A percentile compares a stretch with the other conserved stretches of the same genome.
phyloP scores from a whole-genome alignment of 441 rosid species.

The Adansonia rubrostipa region DNA sequence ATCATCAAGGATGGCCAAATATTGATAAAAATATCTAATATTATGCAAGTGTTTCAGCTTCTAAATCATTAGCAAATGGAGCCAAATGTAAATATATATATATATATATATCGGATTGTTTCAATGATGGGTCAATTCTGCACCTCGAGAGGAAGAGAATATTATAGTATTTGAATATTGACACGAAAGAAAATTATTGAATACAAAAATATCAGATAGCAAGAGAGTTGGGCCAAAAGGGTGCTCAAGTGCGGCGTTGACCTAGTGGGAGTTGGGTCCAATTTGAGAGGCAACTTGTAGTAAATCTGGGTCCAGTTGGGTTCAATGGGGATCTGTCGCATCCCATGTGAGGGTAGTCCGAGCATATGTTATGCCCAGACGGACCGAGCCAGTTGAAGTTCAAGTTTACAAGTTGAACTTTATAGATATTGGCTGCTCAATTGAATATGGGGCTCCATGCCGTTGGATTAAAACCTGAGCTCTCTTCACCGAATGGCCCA shows the following conservation, averaged over 20 bases:
- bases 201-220: too few relatives aligned
- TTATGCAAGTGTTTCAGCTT: too few relatives aligned
- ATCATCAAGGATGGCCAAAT: too few relatives aligned
- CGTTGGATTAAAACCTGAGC: neutral
- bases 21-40: too few relatives aligned
- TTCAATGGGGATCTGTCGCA: neutral
- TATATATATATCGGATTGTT: too few relatives aligned
- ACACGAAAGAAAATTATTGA: too few relatives aligned
- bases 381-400: neutral
- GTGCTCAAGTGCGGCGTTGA: neutral
- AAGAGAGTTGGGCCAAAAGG: neutral
- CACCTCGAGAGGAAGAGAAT: too few relatives aligned
- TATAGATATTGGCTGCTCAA: neutral
- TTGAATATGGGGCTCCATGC: neutral
- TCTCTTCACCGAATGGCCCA: neutral
- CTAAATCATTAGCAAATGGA: too few relatives aligned
- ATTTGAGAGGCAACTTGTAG: neutral
- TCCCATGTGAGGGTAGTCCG: too few relatives aligned
- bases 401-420: neutral
- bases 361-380: neutral
- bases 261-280: neutral
- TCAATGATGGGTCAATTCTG: neutral
- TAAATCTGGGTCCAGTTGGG: too few relatives aligned
- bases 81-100: too few relatives aligned
- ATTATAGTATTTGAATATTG: too few relatives aligned